Base-by-base conservation (phyloP, 352 stramenopile species). In the Phytophthora pinifolia region DNA sequence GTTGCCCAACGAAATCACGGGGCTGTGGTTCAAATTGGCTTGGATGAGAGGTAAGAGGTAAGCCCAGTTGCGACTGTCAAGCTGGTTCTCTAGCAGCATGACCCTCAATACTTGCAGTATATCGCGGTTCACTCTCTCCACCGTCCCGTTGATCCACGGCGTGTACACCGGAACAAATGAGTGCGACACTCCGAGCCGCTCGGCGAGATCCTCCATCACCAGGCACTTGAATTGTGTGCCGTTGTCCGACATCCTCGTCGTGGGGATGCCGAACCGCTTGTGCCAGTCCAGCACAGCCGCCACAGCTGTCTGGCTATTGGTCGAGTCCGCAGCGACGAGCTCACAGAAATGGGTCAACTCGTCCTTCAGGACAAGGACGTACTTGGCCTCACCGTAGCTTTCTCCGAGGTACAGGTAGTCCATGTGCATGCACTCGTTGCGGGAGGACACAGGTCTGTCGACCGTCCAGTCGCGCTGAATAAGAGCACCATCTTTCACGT, bases 61-160 rank as follows among this genome's bases (percentile, higher is more conserved):
- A 3, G 43, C 15, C 55, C 55, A 53, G 27, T 63, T 57, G 10
- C 17, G 55, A 15, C 34, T 49, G 20, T 58, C 55, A 0, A 62
- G 37, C 30, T 32, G 17, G 2, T 4, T 8, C 42, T 59, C 52
- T 0, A 59, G 31, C n/a, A 47, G 25, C 25, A 59, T 14, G 1
- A 52, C 52, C 6, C 25, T 12, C 17, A 59, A 4, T 1, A 52
- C 52, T 33, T 59, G 52, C 0, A 59, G 35, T 0, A 53, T 52
- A 25, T 47, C 41, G 10, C 42, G 41, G 42, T 47, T 59, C 14
- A 59, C 32, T 7, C 34, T 25, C 20, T 25, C 20, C 20, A 25
- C 20, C 20, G 20, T 25, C 2, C 20, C 20, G 20, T 25, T 25
- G 18, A 55, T 46, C 36, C 25, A 46, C 15, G 27, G 49, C 12